Evolutionary conservation across 257 asterid genomes (phyloP), one percentile per base, ranked within the genome.

Genomic region (Solanum medicagineum): DNA sequence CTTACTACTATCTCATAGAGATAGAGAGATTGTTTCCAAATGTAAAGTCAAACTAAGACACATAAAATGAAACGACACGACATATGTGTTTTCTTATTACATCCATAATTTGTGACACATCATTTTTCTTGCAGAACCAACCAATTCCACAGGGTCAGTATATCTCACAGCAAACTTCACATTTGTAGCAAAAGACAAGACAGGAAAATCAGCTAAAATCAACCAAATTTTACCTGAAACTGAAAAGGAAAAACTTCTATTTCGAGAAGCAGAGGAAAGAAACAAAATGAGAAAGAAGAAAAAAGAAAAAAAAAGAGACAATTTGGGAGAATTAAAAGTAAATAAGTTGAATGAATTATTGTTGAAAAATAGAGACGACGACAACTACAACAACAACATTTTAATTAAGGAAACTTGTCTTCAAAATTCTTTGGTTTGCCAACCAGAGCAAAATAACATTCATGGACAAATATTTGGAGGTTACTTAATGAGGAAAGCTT

Each of bases 401-500:
- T 95, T 96, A 59, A 93, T 96, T 68, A 89, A 86, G 81, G 93
- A 94, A 51, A 94, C 98, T 68, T 92, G 93, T 88, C 98, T 96
- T 69, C 97, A 96, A 86, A 94, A 96, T 83, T 93, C 98, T 36
- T 79, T 94, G 79, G 87, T 96, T 90, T 96, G 98, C 85, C 99
- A 96, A 84, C 99, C 98, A 26, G 98, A 96, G 85, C 98, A 96
- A 87, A 90, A 94, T 90, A 94, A 96, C 77, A 93, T 93, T 49
- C 98, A 94, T 47, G 99, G 99, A 81, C 93, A 97, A 36, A 96
- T 96, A 69, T 96, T 96, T 70, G 98, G 99, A 84, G 99, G 99
- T 7, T 96, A 94, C 86, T 85, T 96, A 85, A 94, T 94, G 99
- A 87, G 97, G 83, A 90, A 95, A 91, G 99, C 99, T 87, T 93